These are phyloP conservation scores for Thermoascus crustaceus DNA, from an alignment of 2,329 filamentous ascomycete genomes.

Conservation along the genomic window DNA sequence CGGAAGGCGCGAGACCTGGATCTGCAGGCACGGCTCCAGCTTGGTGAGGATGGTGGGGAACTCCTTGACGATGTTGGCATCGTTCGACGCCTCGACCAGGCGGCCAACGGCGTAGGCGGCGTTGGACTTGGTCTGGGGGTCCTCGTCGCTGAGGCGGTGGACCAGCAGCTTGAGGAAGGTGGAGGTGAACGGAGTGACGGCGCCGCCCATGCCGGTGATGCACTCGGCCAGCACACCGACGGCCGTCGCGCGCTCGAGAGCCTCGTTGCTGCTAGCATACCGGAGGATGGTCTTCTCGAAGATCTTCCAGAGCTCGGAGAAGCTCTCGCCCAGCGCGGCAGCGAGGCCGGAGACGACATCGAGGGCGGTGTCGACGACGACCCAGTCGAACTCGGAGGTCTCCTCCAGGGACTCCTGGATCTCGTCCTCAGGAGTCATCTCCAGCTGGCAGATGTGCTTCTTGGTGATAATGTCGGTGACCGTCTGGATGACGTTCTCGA, in stretches of 20 bases:
- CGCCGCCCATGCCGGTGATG: conserved; percentile 71
- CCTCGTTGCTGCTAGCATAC: conserved; percentile 76
- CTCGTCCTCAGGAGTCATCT: conserved; percentile 74
- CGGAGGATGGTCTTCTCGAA: conserved; percentile 89
- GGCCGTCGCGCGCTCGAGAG: conserved; percentile 78
- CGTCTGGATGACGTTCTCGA: conserved; percentile 68
- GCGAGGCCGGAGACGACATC: conserved; percentile 83
- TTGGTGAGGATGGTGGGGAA: conserved; percentile 74
- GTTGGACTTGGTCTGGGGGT: conserved; percentile 88
- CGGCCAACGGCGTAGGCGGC: conserved; percentile 86
- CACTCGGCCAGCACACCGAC: conserved; percentile 90
- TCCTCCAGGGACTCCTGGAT: conserved; percentile 64
- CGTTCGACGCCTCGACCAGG: conserved; percentile 70
- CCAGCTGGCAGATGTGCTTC: conserved; percentile 86
- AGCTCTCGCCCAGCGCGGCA: conserved; percentile 69
- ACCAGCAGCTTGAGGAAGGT: conserved; percentile 70
- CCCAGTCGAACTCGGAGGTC: conserved; percentile 94
- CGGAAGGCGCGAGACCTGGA: conserved; percentile 69
- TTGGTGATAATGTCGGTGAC: conserved; percentile 76
- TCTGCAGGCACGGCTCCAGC: conserved; percentile 74
- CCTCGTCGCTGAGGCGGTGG: conserved; percentile 81
- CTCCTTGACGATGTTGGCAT: conserved; percentile 61
- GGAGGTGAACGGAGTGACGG: conserved; percentile 73
- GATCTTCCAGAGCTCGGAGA: conserved; percentile 86
- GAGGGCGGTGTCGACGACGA: conserved; percentile 87